Base-by-base conservation (phyloP, 2,329 filamentous ascomycete genomes). In the Hypoxylon sp. region DNA sequence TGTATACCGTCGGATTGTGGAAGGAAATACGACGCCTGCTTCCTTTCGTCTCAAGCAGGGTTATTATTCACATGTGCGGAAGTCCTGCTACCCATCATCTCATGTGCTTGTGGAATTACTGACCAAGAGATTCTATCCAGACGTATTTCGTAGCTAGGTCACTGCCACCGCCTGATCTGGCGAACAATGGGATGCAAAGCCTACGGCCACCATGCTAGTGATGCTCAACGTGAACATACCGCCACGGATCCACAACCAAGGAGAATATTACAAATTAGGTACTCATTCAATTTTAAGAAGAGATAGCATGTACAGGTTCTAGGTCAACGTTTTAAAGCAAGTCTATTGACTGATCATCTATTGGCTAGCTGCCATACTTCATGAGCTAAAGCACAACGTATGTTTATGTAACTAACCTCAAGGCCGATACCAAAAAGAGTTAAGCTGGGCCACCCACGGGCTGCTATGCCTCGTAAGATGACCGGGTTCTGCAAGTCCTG, bases 401-500 rank as follows among this genome's bases (percentile, higher is more conserved):
- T 61, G 16, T 62, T 50, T 61, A 36, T 61, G 9, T 63, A 49
- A 74, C 69, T 72, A 53, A 74, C 71, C 72, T 75, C 67, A 53
- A 54, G 67, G 61, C 64, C 55, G 63, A 65, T 51, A 62, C 58
- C 48, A 63, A 62, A 55, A 49, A 59, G 44, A 53, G 50, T 61
- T 51, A 53, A 55, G 51, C 46, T 56, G 30, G 56, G 49, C 63
- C 63, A 68, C 42, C 24, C 36, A 64, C 40, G 32, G 45, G 51
- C 49, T 22, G 38, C 40, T 51, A 57, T 44, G 32, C 36, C 46
- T 61, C 57, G 61, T 50, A 58, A 54, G 58, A 58, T 64, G 66
- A 68, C 66, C 65, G 24, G 63, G 71, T 66, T 73, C 71, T 74
- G 69, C 71, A 72, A 74, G 74, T 79, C 79, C 76, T 78, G 70